Conservation (phyloP, 805 yeast species). For the Naumovozyma dairenensis region DNA sequence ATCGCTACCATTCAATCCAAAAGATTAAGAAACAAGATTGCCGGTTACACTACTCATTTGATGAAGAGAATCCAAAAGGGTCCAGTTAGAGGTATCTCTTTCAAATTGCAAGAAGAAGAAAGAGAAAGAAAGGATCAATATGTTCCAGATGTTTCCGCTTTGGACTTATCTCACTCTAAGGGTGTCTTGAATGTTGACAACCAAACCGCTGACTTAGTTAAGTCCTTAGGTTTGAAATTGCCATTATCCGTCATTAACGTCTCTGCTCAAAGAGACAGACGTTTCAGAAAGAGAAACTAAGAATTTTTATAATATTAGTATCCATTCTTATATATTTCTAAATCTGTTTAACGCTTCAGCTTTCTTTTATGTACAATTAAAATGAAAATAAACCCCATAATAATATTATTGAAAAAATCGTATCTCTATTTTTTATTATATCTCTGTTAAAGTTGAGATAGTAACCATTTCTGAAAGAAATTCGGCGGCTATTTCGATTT, state of each 20-base stretch:
- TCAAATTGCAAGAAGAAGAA: constrained; percentile 99
- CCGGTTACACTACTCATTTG: constrained; percentile 99
- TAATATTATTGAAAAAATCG: background rate
- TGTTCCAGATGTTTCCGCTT: constrained; percentile 99
- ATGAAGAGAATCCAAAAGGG: constrained; percentile 99
- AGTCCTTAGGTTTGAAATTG: constrained; percentile 83
- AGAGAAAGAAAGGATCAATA: constrained; percentile 99
- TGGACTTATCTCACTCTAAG: constrained; percentile 93
- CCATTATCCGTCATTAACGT: constrained; percentile 80
- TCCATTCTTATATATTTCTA: no score
- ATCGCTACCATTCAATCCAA: constrained; percentile 98
- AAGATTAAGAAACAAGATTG: constrained; percentile 99
- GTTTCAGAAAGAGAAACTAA: constrained; percentile 86
- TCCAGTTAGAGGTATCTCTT: constrained; percentile 99
- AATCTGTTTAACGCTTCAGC: constrained; percentile 1
- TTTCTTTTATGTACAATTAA: constrained; percentile 3
- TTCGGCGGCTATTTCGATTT: no score
- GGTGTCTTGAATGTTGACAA: constrained; percentile 94
- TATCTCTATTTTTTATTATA: background rate
- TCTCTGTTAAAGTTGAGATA: no score
- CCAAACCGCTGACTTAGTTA: constrained; percentile 92
- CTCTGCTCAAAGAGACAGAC: constrained; percentile 84
- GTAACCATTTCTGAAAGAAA: no score
- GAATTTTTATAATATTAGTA: background rate
- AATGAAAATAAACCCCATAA: background rate